Evolutionary conservation across 1,284 basidiomycete species (phyloP), one percentile per base, ranked within the genome.

Genomic region (Schizophyllum commune): DNA sequence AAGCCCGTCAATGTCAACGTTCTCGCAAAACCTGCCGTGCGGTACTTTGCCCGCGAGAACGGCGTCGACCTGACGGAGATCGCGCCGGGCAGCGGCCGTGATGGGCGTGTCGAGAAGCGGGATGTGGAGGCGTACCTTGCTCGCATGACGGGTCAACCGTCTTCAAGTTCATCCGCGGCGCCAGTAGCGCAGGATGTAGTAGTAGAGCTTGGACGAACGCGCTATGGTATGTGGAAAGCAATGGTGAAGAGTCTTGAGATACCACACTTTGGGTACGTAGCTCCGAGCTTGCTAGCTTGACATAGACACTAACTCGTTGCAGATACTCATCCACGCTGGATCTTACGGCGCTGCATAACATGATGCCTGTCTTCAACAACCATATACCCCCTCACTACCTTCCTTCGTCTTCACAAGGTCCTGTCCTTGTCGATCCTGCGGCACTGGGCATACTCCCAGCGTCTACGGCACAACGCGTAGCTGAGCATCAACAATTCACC

Each of bases 171-270:
- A 54, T 54, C 64, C 1, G 59, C 63, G 8, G 7, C 55, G 57
- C 13, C 53, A 57, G 56, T 60, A 11, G 72, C 68, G 15, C 70
- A 78, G 47, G 83, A 87, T 55, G 74, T 80, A 11, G 76, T 86
- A 1, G 82, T 93, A 3, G 89, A 91, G 62, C 78, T 94, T 59
- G 89, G 88, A 17, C 78, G 91, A 65, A 94, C 91, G 8, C 79
- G 92, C 61, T 85, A 87, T 70, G 86, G 85, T 51, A 94, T 94
- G 92, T 94, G 85, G 84, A 90, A 90, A 67, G 90, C 89, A 1
- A 93, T 94, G 90, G 83, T 80, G 47, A 66, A 91, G 89, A 90
- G 88, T 67, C 75, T 92, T 57, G 85, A 88, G 66, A 90, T 95
- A 67, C 83, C 92, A 17, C 89, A 89, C 73, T 94, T 94, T 65